Evolutionary conservation across 192 early-diverging fungal genomes (phyloP).

Genomic region (Entophlyctis helioformis): DNA sequence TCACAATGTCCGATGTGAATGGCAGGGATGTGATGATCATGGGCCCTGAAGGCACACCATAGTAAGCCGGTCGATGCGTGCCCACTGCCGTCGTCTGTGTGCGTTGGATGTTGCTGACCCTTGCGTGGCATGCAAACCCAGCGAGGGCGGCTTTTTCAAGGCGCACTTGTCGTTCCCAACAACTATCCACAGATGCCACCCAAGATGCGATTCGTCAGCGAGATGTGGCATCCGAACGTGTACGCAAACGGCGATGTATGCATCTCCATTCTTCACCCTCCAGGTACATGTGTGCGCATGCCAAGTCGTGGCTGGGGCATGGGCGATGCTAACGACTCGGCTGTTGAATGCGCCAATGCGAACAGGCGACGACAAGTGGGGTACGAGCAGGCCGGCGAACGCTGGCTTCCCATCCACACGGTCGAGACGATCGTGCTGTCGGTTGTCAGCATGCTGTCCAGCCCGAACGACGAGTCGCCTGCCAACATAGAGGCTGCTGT

Average conservation of each 20-base stretch:
- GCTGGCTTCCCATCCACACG: slow-evolving; percentile 93
- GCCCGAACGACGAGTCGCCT: slow-evolving; percentile 89
- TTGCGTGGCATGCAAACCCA: too few relatives aligned
- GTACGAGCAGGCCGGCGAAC: slow-evolving; percentile 79
- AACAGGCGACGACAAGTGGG: slow-evolving; percentile 83
- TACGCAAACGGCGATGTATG: slow-evolving; percentile 85
- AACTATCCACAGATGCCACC: slow-evolving; percentile 84
- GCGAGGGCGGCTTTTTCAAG: slow-evolving; percentile 92
- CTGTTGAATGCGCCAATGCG: slow-evolving; percentile 15
- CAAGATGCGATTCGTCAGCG: slow-evolving; percentile 66
- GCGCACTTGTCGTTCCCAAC: slow-evolving; percentile 38
- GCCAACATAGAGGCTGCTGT: slow-evolving; percentile 94
- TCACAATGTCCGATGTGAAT: slow-evolving; percentile 15
- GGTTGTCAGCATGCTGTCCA: slow-evolving; percentile 83
- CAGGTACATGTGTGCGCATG: slow-evolving; percentile 1
- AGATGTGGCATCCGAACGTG: slow-evolving; percentile 93
- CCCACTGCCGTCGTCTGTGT: neutral
- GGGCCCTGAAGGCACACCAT: slow-evolving; percentile 75
- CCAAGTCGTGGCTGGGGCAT: neutral
- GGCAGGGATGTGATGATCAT: slow-evolving; percentile 89
- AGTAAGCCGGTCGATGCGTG: slow-evolving; percentile 35
- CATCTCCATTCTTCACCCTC: slow-evolving; percentile 85
- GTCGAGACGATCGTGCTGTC: slow-evolving; percentile 85
- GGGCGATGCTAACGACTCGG: neutral
- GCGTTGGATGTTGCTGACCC: neutral